phyloP scores from a whole-genome alignment of 805 yeast species.

The Lachancea cidri region DNA sequence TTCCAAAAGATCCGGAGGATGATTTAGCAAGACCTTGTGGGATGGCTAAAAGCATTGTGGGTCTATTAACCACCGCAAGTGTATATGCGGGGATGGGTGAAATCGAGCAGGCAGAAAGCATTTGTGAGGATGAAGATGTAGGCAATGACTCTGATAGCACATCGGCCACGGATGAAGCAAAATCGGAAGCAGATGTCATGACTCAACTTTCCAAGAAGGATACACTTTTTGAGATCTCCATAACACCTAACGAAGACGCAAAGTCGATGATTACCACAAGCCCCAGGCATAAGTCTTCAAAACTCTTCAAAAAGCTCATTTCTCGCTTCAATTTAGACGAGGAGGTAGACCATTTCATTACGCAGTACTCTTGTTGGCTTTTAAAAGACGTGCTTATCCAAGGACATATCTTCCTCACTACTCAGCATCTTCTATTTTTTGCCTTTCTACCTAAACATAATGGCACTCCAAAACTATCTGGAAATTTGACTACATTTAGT shows the following conservation, averaged over 20 bases:
- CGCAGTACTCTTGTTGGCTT: slow-evolving; percentile 75
- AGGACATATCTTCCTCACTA: slow-evolving; percentile 77
- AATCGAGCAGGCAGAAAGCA: slow-evolving; percentile 17
- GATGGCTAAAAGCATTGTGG: slow-evolving; percentile 49
- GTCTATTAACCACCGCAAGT: slow-evolving; percentile 52
- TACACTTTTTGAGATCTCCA: slow-evolving; percentile 31
- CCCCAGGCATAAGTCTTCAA: slow-evolving; percentile 31
- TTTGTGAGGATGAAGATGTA: slow-evolving; percentile 16
- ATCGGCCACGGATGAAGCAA: not conserved
- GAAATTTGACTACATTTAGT: slow-evolving; percentile 35
- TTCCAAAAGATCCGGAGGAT: slow-evolving; percentile 16
- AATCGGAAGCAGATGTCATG: slow-evolving; percentile 1
- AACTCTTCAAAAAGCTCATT: slow-evolving; percentile 34
- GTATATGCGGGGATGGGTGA: slow-evolving; percentile 39
- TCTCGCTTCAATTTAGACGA: slow-evolving; percentile 43
- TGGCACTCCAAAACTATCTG: slow-evolving; percentile 42
- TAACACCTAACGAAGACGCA: slow-evolving; percentile 13
- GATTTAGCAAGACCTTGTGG: slow-evolving; percentile 37
- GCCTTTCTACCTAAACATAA: slow-evolving; percentile 66
- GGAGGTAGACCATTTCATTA: slow-evolving; percentile 46
- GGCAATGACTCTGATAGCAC: slow-evolving; percentile 5
- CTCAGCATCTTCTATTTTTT: slow-evolving; percentile 59
- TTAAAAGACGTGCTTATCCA: slow-evolving; percentile 77
- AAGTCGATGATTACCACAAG: slow-evolving; percentile 9
- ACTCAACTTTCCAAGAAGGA: slow-evolving; percentile 8